Percentiles rank a stretch among this genome's conserved stretches.
Evolutionary conservation across 306 rosid genomes (phyloP).

Genomic region (Alnus rubra): DNA sequence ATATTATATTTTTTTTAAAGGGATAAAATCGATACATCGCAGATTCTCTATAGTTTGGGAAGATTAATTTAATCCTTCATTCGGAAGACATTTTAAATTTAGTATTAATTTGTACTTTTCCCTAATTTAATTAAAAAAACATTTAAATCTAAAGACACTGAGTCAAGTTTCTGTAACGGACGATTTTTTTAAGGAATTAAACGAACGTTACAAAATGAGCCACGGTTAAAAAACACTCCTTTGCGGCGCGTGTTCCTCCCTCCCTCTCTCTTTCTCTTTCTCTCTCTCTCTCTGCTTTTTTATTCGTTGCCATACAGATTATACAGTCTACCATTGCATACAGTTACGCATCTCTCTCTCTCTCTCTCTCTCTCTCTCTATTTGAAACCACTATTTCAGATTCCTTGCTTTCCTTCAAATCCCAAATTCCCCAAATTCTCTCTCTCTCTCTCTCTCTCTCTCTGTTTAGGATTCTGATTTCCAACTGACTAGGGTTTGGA

Average conservation of each 20-base stretch:
- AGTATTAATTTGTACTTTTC: too few species aligned
- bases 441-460: background rate
- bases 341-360: background rate
- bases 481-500: background rate
- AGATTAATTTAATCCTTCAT: too few species aligned
- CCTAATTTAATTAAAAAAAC: too few species aligned
- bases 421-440: conserved; percentile 6
- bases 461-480: background rate
- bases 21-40: too few species aligned
- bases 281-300: background rate
- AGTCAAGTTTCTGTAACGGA: too few species aligned
- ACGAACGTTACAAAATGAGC: background rate
- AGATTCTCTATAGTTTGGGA: too few species aligned
- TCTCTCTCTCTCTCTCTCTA: background rate
- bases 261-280: conserved; percentile 5
- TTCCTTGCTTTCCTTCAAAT: background rate
- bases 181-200: background rate
- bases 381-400: background rate
- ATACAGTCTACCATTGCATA: background rate
- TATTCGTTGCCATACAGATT: background rate
- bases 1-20: too few species aligned
- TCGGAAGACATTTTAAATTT: too few species aligned
- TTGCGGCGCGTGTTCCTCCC: background rate
- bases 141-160: too few species aligned
- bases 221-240: background rate